phyloP scores from a whole-genome alignment of 768 basidiomycete species.

The Hygrocybe coccinea region DNA sequence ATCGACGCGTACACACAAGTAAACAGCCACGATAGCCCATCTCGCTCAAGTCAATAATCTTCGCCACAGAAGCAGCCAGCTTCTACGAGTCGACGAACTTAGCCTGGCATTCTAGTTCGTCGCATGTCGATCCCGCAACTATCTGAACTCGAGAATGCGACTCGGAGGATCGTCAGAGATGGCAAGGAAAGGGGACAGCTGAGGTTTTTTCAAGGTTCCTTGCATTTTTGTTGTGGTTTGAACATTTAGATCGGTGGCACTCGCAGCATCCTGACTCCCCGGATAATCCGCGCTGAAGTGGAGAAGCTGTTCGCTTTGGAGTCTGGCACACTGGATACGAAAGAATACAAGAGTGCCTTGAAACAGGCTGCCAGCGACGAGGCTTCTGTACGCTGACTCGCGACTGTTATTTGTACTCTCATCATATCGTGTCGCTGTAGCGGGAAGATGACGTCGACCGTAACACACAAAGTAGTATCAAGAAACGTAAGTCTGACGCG shows the following conservation, averaged over 20 bases:
- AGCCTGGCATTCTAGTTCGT: background rate
- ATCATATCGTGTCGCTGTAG: background rate
- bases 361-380: conserved; percentile 37
- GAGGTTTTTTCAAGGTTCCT: conserved; percentile 12
- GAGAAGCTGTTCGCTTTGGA: conserved; percentile 45
- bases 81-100: background rate
- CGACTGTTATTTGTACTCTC: background rate
- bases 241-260: background rate
- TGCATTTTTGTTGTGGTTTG: background rate
- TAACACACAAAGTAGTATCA: conserved; percentile 7
- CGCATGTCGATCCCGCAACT: conserved; percentile 29
- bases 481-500: conserved; percentile 14
- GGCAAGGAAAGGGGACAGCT: conserved; percentile 28
- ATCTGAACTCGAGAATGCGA: conserved; percentile 27
- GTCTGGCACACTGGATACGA: conserved; percentile 38
- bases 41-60: too few relatives aligned
- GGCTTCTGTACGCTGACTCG: conserved; percentile 31
- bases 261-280: conserved; percentile 36
- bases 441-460: conserved; percentile 3
- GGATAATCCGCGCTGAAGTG: conserved; percentile 46
- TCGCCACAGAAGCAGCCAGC: too few relatives aligned
- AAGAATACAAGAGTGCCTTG: conserved; percentile 44
- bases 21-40: too few relatives aligned
- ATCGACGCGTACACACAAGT: too few relatives aligned
- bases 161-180: conserved; percentile 29